phyloP scores from a whole-genome alignment of 495 filamentous ascomycete genomes.

The Pseudomonodictys pantanalensis region DNA sequence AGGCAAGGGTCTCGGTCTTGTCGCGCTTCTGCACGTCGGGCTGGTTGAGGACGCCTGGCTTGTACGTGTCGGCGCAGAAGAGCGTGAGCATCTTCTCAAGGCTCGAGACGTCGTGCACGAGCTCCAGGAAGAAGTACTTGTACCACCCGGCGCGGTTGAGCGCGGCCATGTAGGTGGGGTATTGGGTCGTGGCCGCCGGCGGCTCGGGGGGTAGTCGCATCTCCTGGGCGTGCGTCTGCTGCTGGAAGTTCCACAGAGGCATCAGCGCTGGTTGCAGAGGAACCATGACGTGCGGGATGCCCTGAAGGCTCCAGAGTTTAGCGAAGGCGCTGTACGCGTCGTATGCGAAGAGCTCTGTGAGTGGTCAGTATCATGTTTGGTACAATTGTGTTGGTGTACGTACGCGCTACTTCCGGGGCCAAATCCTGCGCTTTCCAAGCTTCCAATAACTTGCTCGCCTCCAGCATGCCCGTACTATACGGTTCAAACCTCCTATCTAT shows the following conservation, averaged over 20 bases:
- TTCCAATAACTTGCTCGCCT: conserved; percentile 28
- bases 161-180: conserved; percentile 27
- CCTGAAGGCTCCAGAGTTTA: conserved; percentile 22
- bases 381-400: conserved; percentile 2
- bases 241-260: conserved; percentile 21
- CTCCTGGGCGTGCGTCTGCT: conserved; percentile 6
- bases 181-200: background rate
- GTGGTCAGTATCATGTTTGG: conserved; percentile 1
- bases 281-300: conserved; percentile 30
- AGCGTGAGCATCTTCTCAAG: conserved; percentile 18
- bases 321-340: conserved; percentile 21
- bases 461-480: conserved; percentile 27
- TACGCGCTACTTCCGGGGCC: conserved; percentile 22
- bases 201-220: conserved; percentile 2
- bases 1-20: conserved; percentile 3
- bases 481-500: conserved; percentile 27
- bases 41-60: conserved; percentile 14
- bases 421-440: conserved; percentile 25
- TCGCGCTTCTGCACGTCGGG: conserved; percentile 18
- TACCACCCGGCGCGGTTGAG: conserved; percentile 33
- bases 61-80: conserved; percentile 25
- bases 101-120: conserved; percentile 9
- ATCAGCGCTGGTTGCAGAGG: conserved; percentile 13
- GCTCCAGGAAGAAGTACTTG: conserved; percentile 30
- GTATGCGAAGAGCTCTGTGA: conserved; percentile 22